phyloP scores from a whole-genome alignment of 257 asterid genomes.

The Buddleja alternifolia region DNA sequence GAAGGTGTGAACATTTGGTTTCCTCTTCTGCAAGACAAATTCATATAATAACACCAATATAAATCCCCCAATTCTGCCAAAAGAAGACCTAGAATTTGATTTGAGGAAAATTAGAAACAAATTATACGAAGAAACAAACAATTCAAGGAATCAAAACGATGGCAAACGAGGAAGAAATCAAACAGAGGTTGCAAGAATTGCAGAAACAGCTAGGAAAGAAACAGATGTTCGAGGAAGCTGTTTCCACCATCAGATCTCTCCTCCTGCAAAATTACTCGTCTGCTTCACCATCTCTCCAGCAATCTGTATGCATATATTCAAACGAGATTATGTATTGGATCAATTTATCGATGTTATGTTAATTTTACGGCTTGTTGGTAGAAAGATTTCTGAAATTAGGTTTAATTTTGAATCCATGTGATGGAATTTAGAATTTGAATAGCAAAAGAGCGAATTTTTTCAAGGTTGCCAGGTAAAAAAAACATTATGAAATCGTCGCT shows the following conservation, averaged over 20 bases:
- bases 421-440: neutral
- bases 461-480: neutral
- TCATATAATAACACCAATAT: neutral
- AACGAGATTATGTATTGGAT: slow-evolving; percentile 9
- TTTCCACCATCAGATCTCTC: slow-evolving; percentile 69
- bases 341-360: slow-evolving; percentile 5
- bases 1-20: slow-evolving; percentile 26
- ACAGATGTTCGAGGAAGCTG: slow-evolving; percentile 79
- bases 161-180: slow-evolving; percentile 57
- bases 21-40: slow-evolving; percentile 49
- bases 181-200: slow-evolving; percentile 64
- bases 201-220: slow-evolving; percentile 83
- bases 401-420: slow-evolving; percentile 2
- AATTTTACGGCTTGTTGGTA: neutral
- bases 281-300: slow-evolving; percentile 70
- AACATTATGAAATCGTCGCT: neutral
- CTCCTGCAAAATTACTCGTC: slow-evolving; percentile 67
- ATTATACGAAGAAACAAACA: neutral
- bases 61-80: slow-evolving; percentile 12
- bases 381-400: neutral
- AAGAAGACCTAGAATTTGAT: slow-evolving; percentile 2
- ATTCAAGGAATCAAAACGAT: slow-evolving; percentile 26
- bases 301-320: slow-evolving; percentile 47
- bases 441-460: neutral
- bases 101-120: neutral